Conservation (phyloP, 306 rosid species). For the Glycyrrhiza uralensis region DNA sequence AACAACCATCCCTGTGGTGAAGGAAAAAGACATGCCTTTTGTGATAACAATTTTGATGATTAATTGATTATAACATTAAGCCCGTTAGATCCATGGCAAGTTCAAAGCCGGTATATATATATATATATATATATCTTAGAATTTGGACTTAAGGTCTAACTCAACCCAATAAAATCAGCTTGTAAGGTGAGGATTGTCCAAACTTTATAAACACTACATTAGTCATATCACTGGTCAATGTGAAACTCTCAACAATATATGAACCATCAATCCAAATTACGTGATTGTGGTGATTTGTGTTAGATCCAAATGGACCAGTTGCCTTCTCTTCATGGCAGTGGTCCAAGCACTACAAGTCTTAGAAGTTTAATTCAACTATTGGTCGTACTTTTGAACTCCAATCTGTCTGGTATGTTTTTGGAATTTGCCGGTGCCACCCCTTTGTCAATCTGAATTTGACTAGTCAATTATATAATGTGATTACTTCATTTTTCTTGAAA, state of each 20-base stretch:
- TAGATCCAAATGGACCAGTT: background rate
- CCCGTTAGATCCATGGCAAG: too few relatives aligned
- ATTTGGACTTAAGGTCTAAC: too few relatives aligned
- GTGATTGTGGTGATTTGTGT: background rate
- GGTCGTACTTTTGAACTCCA: background rate
- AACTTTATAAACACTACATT: too few relatives aligned
- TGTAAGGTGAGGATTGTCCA: too few relatives aligned
- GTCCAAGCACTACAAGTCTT: background rate
- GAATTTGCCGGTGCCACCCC: background rate
- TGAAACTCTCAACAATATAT: too few relatives aligned
- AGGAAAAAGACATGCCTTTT: too few relatives aligned
- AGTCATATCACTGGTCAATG: too few relatives aligned
- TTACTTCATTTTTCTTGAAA: background rate
- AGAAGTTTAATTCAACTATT: background rate
- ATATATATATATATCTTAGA: too few relatives aligned
- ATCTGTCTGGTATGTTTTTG: background rate
- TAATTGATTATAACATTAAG: too few relatives aligned
- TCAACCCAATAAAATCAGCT: too few relatives aligned
- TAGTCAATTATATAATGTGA: background rate
- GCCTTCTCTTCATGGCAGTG: background rate
- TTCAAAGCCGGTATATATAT: slow-evolving; percentile 29
- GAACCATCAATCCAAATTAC: slow-evolving; percentile 1
- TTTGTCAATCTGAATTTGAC: background rate
- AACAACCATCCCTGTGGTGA: too few relatives aligned
- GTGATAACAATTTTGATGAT: too few relatives aligned